A percentile compares a stretch with the other conserved stretches of the same genome.
phyloP scores from a whole-genome alignment of 108 stramenopile genomes.

The Skeletonema costatum region DNA sequence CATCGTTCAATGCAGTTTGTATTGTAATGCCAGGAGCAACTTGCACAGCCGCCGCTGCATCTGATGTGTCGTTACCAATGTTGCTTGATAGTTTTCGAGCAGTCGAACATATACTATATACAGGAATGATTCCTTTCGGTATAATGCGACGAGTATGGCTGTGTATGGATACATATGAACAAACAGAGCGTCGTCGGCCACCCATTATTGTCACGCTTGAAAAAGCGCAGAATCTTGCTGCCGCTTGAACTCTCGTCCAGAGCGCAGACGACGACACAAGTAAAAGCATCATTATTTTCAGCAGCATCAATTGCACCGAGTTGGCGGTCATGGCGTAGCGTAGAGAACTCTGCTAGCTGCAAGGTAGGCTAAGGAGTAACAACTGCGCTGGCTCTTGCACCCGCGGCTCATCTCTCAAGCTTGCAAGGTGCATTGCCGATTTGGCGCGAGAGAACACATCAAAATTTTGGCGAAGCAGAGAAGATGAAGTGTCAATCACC shows the following conservation, averaged over 20 bases:
- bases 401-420: no score
- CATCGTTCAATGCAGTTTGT: constrained; percentile 45
- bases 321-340: neutral
- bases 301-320: neutral
- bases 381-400: no score
- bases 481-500: no score
- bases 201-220: neutral
- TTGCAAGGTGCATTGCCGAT: no score
- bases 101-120: neutral
- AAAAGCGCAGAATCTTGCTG: neutral
- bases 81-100: neutral
- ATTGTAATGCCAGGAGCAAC: constrained; percentile 25
- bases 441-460: no score
- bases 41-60: neutral
- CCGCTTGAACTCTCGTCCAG: neutral
- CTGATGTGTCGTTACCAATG: neutral
- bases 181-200: neutral
- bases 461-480: no score
- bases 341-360: no score
- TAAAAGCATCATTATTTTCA: neutral
- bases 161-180: neutral
- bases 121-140: neutral
- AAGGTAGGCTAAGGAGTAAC: no score
- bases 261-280: neutral
- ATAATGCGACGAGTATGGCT: neutral